Evolutionary conservation across 345 rosid genomes (phyloP).

Genomic region (Euphorbia lathyris): DNA sequence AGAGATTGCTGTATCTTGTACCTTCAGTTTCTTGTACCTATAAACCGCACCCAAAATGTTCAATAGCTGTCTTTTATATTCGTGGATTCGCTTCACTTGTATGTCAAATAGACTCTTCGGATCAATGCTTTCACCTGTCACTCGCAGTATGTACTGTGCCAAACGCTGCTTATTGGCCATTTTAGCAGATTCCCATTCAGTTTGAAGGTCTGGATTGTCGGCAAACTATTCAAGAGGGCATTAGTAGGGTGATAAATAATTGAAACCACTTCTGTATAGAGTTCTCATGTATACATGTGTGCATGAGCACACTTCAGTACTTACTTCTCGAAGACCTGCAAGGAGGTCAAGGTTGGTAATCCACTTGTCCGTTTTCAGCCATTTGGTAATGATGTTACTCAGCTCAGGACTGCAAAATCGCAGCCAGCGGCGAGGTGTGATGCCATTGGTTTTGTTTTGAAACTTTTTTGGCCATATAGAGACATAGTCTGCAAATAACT

Average conservation of each 20-base stretch:
- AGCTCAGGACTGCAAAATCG: conserved; percentile 96
- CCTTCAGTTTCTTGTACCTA: conserved; percentile 93
- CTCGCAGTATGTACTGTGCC: conserved; percentile 64
- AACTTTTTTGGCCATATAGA: conserved; percentile 90
- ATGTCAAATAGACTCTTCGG: conserved; percentile 86
- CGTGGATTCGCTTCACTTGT: conserved; percentile 98
- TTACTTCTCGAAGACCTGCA: conserved; percentile 74
- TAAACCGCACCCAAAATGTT: conserved; percentile 84
- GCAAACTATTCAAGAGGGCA: conserved; percentile 60
- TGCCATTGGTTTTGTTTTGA: conserved; percentile 95
- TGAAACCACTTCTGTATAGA: conserved; percentile 4
- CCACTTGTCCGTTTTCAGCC: conserved; percentile 91
- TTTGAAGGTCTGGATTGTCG: conserved; percentile 67
- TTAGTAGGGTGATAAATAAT: conserved; percentile 15
- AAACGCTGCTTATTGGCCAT: conserved; percentile 80
- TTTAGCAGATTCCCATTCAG: conserved; percentile 92
- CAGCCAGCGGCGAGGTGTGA: conserved; percentile 97
- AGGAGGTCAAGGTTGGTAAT: conserved; percentile 82
- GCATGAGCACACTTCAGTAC: conserved; percentile 10
- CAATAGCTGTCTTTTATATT: conserved; percentile 91
- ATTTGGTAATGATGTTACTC: conserved; percentile 81
- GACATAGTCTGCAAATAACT: conserved; percentile 88
- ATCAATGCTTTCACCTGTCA: conserved; percentile 77
- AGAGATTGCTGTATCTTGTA: conserved; percentile 19
- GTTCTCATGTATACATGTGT: not conserved